Conservation (phyloP, 495 filamentous ascomycete genomes). For the Glonium stellatum region DNA sequence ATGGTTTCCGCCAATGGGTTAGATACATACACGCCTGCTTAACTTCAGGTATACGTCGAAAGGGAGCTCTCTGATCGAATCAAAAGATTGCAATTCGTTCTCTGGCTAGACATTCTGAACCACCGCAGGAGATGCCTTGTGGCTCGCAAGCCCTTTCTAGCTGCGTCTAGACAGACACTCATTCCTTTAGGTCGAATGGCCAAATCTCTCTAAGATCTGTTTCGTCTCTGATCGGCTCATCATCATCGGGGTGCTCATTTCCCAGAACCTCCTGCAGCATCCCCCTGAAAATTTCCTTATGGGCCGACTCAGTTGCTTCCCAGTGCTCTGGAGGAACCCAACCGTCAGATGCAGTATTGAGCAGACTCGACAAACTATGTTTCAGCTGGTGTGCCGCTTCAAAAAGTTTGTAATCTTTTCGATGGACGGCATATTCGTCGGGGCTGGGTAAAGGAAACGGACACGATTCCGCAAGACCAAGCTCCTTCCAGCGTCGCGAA, state of each 20-base stretch:
- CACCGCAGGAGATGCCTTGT: too few relatives aligned
- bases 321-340: constrained; percentile 39
- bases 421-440: constrained; percentile 33
- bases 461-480: constrained; percentile 38
- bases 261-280: constrained; percentile 33
- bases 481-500: constrained; percentile 34
- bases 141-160: too few relatives aligned
- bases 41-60: too few relatives aligned
- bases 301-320: constrained; percentile 33
- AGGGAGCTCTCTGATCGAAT: too few relatives aligned
- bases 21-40: too few relatives aligned
- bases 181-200: constrained; percentile 40
- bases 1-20: too few relatives aligned
- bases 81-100: too few relatives aligned
- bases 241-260: constrained; percentile 28
- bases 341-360: constrained; percentile 37
- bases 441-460: constrained; percentile 34
- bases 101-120: too few relatives aligned
- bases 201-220: constrained; percentile 32
- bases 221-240: constrained; percentile 35
- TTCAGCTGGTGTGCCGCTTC: constrained; percentile 35
- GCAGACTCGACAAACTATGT: constrained; percentile 31
- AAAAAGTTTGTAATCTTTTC: constrained; percentile 38
- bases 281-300: constrained; percentile 30
- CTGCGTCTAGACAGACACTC: too few relatives aligned